Percentiles rank a stretch among this genome's conserved stretches.
These are phyloP conservation scores for Letharia lupina DNA, from an alignment of 495 filamentous ascomycete genomes.

Conservation along the genomic window DNA sequence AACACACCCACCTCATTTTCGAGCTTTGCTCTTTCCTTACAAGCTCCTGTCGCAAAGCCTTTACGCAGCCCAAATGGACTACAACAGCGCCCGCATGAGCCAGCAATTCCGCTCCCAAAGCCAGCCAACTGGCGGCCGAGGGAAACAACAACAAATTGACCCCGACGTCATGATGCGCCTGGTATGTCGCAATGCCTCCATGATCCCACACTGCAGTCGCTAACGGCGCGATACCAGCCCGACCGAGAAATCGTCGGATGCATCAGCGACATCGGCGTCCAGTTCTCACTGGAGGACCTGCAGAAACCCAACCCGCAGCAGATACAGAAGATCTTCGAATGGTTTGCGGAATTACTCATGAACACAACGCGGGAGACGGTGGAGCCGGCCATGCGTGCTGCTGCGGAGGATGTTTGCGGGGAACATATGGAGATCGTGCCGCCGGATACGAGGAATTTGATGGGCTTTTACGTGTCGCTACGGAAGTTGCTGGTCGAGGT, in stretches of 20 bases:
- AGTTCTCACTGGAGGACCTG: constrained; percentile 79
- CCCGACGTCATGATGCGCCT: constrained; percentile 84
- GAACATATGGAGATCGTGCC: constrained; percentile 75
- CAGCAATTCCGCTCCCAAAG: constrained; percentile 43
- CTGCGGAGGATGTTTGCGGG: constrained; percentile 70
- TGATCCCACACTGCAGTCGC: background rate
- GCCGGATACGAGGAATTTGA: constrained; percentile 76
- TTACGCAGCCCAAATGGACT: background rate
- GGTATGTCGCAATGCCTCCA: constrained; percentile 35
- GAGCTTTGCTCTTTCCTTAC: background rate
- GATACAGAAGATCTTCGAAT: constrained; percentile 94
- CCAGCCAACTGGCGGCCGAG: constrained; percentile 30
- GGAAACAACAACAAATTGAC: constrained; percentile 55
- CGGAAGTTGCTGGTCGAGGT: constrained; percentile 67
- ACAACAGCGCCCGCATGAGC: constrained; percentile 44
- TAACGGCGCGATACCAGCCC: constrained; percentile 33
- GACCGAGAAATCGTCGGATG: constrained; percentile 92
- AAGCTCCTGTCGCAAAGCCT: background rate
- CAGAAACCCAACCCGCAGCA: constrained; percentile 88
- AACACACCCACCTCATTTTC: background rate
- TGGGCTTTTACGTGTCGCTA: constrained; percentile 84
- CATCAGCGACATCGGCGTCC: constrained; percentile 90
- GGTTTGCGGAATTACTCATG: constrained; percentile 89
- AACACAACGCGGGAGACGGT: constrained; percentile 84
- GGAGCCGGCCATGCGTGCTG: constrained; percentile 88